Base-by-base conservation (phyloP, 495 filamentous ascomycete species). In the Neurospora hispaniola region DNA sequence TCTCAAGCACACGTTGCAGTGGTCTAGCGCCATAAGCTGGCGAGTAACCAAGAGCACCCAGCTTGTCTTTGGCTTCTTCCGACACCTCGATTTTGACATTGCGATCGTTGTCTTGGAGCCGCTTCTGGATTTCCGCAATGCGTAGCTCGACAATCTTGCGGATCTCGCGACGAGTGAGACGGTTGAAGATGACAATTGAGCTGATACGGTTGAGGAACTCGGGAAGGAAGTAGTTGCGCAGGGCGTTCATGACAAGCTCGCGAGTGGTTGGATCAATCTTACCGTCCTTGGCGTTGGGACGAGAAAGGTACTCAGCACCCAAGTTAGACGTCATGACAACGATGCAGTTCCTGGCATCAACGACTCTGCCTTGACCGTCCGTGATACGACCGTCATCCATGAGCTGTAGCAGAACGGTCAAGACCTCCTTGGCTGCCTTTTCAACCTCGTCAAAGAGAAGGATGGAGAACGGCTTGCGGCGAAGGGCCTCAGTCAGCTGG, bases 371-470 rank as follows among this genome's bases (percentile, higher is more conserved):
- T 85, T 98, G 96, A 69, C 96, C 96, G 77, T 99, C 96, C 20
- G 96, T 99, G 82, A 99, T 98, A 76, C 96, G 96, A 31, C 96
- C 96, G 78, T 99, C 96, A 78, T 99, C 96, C 92, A 99, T 98
- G 78, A 99, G 93, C 80, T 99, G 96, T 10, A 99, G 88, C 27
- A 99, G 88, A 8, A 99, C 96, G 10, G 96, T 99, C 39, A 99
- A 85, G 14, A 99, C 92, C 83, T 99, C 96, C 82, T 98, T 98
- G 70, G 96, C 96, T 3, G 96, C 96, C 85, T 99, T 99, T 82
- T 99, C 96, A 20, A 97, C 93, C 81, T 99, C 96, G 78, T 99
- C 96, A 76, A 99, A 99, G 5, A 99, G 89, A 3, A 99, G 86
- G 81, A 99, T 99, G 6, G 96, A 98, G 88, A 99, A 99, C 2